Conservation (phyloP, 495 filamentous ascomycete species). For the Aspergillus saccharolyticus region DNA sequence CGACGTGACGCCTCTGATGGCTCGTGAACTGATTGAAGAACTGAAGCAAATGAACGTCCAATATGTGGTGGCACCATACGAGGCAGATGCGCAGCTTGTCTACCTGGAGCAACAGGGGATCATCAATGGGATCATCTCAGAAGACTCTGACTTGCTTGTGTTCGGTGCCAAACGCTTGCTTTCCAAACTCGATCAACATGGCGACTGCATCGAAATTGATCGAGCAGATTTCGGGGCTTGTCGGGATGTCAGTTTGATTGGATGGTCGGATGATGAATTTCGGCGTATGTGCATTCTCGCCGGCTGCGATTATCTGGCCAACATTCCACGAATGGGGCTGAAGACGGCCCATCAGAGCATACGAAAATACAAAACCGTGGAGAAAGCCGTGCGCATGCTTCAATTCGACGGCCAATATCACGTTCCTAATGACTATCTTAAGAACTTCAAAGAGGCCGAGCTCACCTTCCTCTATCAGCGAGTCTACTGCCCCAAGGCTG, state of each 20-base stretch:
- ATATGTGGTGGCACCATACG: conserved; percentile 94
- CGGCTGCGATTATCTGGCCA: conserved; percentile 93
- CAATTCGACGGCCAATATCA: conserved; percentile 81
- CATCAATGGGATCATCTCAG: conserved; percentile 83
- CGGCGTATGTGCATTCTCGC: conserved; percentile 93
- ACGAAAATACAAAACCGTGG: conserved; percentile 80
- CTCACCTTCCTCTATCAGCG: conserved; percentile 90
- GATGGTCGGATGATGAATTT: conserved; percentile 90
- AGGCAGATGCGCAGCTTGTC: conserved; percentile 93
- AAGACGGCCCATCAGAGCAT: conserved; percentile 91
- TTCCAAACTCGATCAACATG: conserved; percentile 92
- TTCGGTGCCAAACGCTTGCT: conserved; percentile 87
- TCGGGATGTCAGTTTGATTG: conserved; percentile 79
- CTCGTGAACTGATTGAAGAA: conserved; percentile 84
- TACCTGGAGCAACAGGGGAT: conserved; percentile 83
- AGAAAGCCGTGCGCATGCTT: conserved; percentile 72
- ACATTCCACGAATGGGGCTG: conserved; percentile 78
- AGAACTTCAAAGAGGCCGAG: conserved; percentile 77
- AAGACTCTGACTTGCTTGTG: conserved; percentile 94
- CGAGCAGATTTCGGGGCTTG: conserved; percentile 82
- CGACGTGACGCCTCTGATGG: conserved; percentile 96
- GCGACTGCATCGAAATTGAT: conserved; percentile 87
- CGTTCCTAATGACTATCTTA: conserved; percentile 72
- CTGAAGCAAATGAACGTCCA: conserved; percentile 71
- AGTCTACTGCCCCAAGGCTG: conserved; percentile 76